phyloP scores from a whole-genome alignment of 164 flowering plant genomes.

The Santalum album region DNA sequence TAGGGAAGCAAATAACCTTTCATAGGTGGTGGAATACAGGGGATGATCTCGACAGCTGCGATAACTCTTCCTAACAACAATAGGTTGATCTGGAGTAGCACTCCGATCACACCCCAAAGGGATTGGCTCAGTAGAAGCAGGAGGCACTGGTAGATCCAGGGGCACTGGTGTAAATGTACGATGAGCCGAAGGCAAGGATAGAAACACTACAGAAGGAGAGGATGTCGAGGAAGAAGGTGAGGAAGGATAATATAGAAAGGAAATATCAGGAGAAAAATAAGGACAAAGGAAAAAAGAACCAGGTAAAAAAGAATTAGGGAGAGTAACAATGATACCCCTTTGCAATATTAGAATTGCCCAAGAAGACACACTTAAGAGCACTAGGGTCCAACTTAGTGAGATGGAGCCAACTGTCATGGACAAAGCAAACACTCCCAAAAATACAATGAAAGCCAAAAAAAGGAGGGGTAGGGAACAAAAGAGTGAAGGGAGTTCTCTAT shows the following conservation, averaged over 20 bases:
- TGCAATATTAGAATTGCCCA: neutral
- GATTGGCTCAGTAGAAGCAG: too few relatives aligned
- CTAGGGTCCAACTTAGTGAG: slow-evolving; percentile 3
- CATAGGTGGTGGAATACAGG: neutral
- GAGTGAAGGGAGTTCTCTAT: neutral
- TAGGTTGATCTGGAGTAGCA: too few relatives aligned
- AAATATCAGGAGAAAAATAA: neutral
- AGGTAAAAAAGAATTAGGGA: too few relatives aligned
- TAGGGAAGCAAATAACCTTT: too few relatives aligned
- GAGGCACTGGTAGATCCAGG: too few relatives aligned
- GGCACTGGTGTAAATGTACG: too few relatives aligned
- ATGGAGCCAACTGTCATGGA: neutral
- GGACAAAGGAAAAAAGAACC: too few relatives aligned
- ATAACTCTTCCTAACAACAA: too few relatives aligned
- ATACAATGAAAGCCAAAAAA: slow-evolving; percentile 3
- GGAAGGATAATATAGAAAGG: neutral
- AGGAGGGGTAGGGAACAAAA: neutral
- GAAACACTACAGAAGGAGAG: too few relatives aligned
- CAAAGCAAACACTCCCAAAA: neutral
- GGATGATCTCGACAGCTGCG: neutral
- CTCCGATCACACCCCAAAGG: too few relatives aligned
- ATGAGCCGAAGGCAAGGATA: too few relatives aligned
- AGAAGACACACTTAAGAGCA: neutral
- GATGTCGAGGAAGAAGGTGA: too few relatives aligned
- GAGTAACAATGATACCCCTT: slow-evolving; percentile 2